phyloP scores from a whole-genome alignment of 257 asterid genomes.

The Solanum ossicruentum region DNA sequence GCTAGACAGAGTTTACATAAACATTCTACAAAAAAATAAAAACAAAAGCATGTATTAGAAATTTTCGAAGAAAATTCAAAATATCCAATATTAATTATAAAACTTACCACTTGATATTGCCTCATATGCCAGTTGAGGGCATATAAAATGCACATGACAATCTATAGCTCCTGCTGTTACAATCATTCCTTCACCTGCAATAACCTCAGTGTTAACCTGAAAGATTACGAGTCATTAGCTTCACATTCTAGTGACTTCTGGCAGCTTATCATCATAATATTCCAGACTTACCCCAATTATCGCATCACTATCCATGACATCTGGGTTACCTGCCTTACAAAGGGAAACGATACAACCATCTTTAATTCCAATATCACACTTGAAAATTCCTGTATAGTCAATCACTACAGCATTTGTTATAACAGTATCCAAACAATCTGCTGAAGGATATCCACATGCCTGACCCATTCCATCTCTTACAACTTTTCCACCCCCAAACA shows the following conservation, averaged over 20 bases:
- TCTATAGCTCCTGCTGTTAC: constrained; percentile 94
- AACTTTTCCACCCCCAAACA: constrained; percentile 97
- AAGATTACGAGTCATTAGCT: background rate
- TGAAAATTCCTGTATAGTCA: constrained; percentile 81
- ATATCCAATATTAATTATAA: background rate
- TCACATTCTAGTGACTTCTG: background rate
- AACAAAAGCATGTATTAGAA: background rate
- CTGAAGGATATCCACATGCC: constrained; percentile 52
- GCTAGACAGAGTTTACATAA: background rate
- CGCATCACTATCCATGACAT: constrained; percentile 56
- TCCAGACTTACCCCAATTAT: constrained; percentile 67
- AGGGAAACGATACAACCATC: constrained; percentile 50
- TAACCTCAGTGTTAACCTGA: constrained; percentile 86
- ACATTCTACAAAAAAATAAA: background rate
- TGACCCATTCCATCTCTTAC: constrained; percentile 95
- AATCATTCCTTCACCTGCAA: constrained; percentile 94
- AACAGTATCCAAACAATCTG: constrained; percentile 67
- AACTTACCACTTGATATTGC: constrained; percentile 90
- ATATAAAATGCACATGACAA: constrained; percentile 95
- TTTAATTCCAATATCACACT: constrained; percentile 92
- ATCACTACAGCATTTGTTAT: constrained; percentile 84
- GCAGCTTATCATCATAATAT: background rate
- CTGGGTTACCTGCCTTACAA: constrained; percentile 93
- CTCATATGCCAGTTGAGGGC: constrained; percentile 89
- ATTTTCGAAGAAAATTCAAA: background rate